Evolutionary conservation across 495 filamentous ascomycete genomes (phyloP), one percentile per base, ranked within the genome.

Genomic region (Parmelia sp.): DNA sequence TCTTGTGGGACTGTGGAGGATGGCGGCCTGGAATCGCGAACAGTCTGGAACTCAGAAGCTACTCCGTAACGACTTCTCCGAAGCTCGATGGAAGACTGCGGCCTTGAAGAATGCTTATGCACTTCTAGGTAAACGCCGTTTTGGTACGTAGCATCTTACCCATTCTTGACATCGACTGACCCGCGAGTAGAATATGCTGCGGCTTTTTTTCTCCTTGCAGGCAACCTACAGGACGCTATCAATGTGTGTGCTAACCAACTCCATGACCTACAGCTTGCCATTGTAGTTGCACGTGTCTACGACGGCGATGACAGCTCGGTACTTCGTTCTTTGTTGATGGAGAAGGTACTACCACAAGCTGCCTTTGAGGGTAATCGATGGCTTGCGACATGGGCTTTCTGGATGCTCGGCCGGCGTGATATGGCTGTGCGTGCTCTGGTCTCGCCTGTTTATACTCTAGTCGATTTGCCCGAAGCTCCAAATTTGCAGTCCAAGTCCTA

Each of bases 101-200:
- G 94, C 95, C 15, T 74, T 95, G 63, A 99, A 99, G 75, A 99
- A 99, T 71, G 94, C 94, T 3, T 99, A 96, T 75, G 92, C 93
- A n/a, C 73, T 99, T 63, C 86, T 97, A 72, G 93, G 92, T 51
- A 94, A 91, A 75, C 85, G 89, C 44, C 82, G 94, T 70, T 96
- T 95, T 75, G 29, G 51, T 55, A 33, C 29, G 29, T 55, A 10
- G 27, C 15, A n/a, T 51, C 7, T 55, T 15, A 33, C 31, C 27
- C 27, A 9, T 55, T 21, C 19, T n/a, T 33, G 29, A n/a, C 29
- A 31, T 55, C 21, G 51, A 35, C 51, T 55, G 51, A 55, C 51
- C 27, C 51, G 29, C 51, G 21, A 19, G 29, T 17, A 55, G 88
- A 92, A 80, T 98, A 99, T 70, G 94, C 94, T 10, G 95, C 92